Base-by-base conservation (phyloP, 192 early-diverging fungal genomes). In the Globomyces pollinis-pini region DNA sequence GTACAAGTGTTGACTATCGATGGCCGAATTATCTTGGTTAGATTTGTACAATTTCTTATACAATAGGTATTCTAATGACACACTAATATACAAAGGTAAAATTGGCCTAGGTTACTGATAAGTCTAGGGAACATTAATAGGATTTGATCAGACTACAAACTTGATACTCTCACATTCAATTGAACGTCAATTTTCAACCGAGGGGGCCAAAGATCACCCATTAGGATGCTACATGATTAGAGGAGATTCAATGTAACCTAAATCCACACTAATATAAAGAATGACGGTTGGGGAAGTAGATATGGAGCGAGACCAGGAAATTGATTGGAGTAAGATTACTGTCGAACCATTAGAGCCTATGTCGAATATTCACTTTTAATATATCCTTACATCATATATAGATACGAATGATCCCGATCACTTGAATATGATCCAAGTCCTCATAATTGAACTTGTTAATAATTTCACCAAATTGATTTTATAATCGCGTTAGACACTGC, bases 1-100 rank as follows among this genome's bases (percentile, higher is more conserved):
- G 30, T 44, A 62, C 24, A 36, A 24, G 57, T 34, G 11, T 55
- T 55, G 11, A 39, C 50, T 33, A 62, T 49, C 33, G 32, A 50
- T 18, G 60, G 60, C 39, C 29, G 24, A 21, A 55, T 54, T 23
- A 20, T 44, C 29, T 21, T 2, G 55, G 55, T 3, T 35, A 11
- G n/a, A 23, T 1, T 51, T n/a, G 2, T 3, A 28, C 55, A 4
- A 16, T 23, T 15, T 57, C 34, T 57, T 1, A 2, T 28, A n/a
- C n/a, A n/a, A n/a, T n/a, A n/a, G n/a, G n/a, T n/a, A n/a, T n/a
- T n/a, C n/a, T n/a, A n/a, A n/a, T n/a, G n/a, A n/a, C n/a, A n/a
- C n/a, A n/a, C n/a, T n/a, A n/a, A n/a, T n/a, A n/a, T n/a, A n/a
- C n/a, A n/a, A n/a, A n/a, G n/a, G n/a, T n/a, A n/a, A n/a, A n/a